A percentile compares a stretch with the other conserved stretches of the same genome.
These are phyloP conservation scores for Ogataea salicorniae DNA, from an alignment of 805 yeast genomes.

Conservation along the genomic window DNA sequence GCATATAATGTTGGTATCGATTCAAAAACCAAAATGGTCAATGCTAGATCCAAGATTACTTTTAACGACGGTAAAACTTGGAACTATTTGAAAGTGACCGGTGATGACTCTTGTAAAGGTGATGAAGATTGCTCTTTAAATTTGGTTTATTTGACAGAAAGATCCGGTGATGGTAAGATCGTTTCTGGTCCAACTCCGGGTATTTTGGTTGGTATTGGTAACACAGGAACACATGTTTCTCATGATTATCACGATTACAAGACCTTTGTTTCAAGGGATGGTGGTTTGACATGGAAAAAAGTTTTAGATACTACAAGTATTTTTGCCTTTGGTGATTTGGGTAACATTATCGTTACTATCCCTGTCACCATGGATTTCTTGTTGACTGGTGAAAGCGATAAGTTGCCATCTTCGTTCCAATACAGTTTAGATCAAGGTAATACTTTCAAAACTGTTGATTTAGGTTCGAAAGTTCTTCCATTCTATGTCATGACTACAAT, in stretches of 20 bases:
- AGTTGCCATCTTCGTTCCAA: constrained; percentile 18
- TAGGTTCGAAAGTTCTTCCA: constrained; percentile 35
- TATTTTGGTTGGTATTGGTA: constrained; percentile 63
- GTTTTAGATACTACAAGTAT: constrained; percentile 48
- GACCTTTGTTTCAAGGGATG: constrained; percentile 69
- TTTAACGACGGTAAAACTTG: constrained; percentile 52
- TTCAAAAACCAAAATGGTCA: constrained; percentile 25
- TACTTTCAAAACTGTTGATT: constrained; percentile 50
- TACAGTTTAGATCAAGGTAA: constrained; percentile 73
- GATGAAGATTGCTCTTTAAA: constrained; percentile 47
- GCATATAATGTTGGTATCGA: constrained; percentile 18
- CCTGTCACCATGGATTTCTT: constrained; percentile 30
- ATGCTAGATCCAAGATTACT: constrained; percentile 35
- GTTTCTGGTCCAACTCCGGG: constrained; percentile 54
- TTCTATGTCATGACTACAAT: constrained; percentile 38
- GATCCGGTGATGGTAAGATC: constrained; percentile 38
- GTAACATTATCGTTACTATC: constrained; percentile 64
- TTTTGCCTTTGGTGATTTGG: constrained; percentile 70
- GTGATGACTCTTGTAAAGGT: constrained; percentile 40
- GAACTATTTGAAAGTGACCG: constrained; percentile 41
- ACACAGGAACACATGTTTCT: constrained; percentile 60
- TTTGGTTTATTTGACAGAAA: constrained; percentile 28
- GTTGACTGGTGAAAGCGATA: constrained; percentile 30
- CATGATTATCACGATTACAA: constrained; percentile 10
- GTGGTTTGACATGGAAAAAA: constrained; percentile 67